Percentiles rank a stretch among this genome's conserved stretches.
These are phyloP conservation scores for Rosa persica DNA, from an alignment of 306 rosid species.

Conservation along the genomic window DNA sequence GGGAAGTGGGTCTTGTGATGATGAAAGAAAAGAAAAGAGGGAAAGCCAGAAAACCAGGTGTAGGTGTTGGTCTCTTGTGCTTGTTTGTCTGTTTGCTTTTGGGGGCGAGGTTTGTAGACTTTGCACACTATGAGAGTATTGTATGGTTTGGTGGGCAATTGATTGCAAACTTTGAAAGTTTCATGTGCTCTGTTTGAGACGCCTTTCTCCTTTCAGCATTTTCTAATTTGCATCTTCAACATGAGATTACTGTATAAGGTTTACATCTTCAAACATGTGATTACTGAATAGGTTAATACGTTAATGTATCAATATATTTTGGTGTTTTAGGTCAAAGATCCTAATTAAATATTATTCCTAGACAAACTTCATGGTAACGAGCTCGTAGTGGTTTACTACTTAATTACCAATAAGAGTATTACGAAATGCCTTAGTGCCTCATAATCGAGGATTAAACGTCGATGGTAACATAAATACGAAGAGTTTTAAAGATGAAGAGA, in stretches of 20 bases:
- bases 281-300: background rate
- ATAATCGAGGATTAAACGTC: too few relatives aligned
- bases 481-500: too few relatives aligned
- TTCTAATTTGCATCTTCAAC: background rate
- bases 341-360: too few relatives aligned
- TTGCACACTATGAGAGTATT: background rate
- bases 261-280: background rate
- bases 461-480: too few relatives aligned
- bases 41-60: slow-evolving; percentile 47
- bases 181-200: slow-evolving; percentile 39
- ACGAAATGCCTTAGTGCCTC: too few relatives aligned
- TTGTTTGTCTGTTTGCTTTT: slow-evolving; percentile 31
- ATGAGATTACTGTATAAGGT: background rate
- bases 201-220: slow-evolving; percentile 12
- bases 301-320: background rate
- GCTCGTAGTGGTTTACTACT: background rate
- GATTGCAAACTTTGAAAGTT: slow-evolving; percentile 38
- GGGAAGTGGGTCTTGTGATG: slow-evolving; percentile 60
- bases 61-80: slow-evolving; percentile 23
- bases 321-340: too few relatives aligned
- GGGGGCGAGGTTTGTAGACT: slow-evolving; percentile 35
- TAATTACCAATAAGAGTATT: too few relatives aligned
- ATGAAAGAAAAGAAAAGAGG: slow-evolving; percentile 44
- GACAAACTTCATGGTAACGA: background rate
- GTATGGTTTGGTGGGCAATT: slow-evolving; percentile 43